Conservation (phyloP, 1,139 yeast species). For the Petasospora fabianii region DNA sequence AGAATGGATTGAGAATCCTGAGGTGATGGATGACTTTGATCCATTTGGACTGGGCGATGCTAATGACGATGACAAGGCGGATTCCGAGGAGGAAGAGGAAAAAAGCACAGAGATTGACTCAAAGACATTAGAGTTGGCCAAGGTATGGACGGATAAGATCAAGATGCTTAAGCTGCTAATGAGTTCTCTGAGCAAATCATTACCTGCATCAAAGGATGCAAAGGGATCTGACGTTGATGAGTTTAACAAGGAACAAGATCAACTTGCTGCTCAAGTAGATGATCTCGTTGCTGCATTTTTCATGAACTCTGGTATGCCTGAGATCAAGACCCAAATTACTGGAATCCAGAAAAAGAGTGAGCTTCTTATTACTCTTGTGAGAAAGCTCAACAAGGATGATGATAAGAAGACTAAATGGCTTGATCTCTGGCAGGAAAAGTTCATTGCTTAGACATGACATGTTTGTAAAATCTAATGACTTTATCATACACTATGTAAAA, state of each 20-base stretch:
- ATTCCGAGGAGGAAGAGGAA: conserved; percentile 28
- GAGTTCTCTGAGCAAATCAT: conserved; percentile 52
- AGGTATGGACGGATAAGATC: conserved; percentile 49
- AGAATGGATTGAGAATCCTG: conserved; percentile 66
- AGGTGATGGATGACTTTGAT: conserved; percentile 43
- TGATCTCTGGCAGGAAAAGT: conserved; percentile 22
- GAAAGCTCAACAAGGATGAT: conserved; percentile 20
- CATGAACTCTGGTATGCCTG: conserved; percentile 20
- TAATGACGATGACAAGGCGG: conserved; percentile 32
- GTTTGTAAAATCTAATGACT: conserved; percentile 1
- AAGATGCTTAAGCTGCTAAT: conserved; percentile 53
- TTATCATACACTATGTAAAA: not conserved
- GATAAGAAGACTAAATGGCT: conserved; percentile 25
- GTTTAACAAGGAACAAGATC: conserved; percentile 29
- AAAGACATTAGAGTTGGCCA: conserved; percentile 38
- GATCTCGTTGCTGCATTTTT: conserved; percentile 33
- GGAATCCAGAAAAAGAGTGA: conserved; percentile 16
- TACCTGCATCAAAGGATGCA: conserved; percentile 34
- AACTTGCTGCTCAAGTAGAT: conserved; percentile 31
- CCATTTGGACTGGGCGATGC: conserved; percentile 33
- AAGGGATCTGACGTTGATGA: conserved; percentile 27
- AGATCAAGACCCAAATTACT: conserved; percentile 4
- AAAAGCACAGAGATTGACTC: conserved; percentile 29
- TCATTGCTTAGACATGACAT: conserved; percentile 7
- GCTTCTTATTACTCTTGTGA: conserved; percentile 18